A percentile compares a stretch with the other conserved stretches of the same genome.
These are phyloP conservation scores for Ajuga chamaepitys DNA, from an alignment of 257 asterid genomes.

Conservation along the genomic window DNA sequence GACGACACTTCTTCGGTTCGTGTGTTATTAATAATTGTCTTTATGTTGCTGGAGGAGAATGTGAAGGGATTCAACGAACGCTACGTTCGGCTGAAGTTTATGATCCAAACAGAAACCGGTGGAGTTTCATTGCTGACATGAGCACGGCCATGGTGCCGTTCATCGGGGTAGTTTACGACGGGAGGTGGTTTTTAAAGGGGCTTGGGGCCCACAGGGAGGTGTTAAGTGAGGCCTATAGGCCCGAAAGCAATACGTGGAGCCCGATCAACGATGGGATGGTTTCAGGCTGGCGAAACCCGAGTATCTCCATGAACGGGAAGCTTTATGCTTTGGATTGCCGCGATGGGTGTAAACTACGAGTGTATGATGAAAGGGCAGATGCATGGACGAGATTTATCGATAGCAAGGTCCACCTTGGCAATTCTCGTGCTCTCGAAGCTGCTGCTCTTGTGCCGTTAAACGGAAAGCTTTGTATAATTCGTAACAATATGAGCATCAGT, in stretches of 20 bases:
- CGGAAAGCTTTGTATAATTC: conserved; percentile 55
- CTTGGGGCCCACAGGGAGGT: conserved; percentile 61
- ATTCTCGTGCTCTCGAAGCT: conserved; percentile 49
- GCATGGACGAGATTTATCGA: conserved; percentile 53
- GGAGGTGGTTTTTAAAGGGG: conserved; percentile 54
- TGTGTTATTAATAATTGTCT: conserved; percentile 59
- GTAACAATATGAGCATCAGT: conserved; percentile 58
- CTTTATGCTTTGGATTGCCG: conserved; percentile 57
- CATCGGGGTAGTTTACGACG: conserved; percentile 49
- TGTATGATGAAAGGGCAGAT: conserved; percentile 38
- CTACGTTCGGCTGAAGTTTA: conserved; percentile 53
- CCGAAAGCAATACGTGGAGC: conserved; percentile 41
- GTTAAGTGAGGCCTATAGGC: conserved; percentile 44
- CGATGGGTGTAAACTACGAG: conserved; percentile 50
- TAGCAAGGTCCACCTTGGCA: conserved; percentile 52
- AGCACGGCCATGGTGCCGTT: conserved; percentile 65
- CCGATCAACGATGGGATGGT: conserved; percentile 53
- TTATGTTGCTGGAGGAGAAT: conserved; percentile 63
- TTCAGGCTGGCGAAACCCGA: conserved; percentile 59
- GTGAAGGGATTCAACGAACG: conserved; percentile 54
- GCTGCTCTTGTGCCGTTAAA: conserved; percentile 54
- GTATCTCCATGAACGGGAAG: conserved; percentile 52
- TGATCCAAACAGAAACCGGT: conserved; percentile 50
- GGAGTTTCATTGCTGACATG: conserved; percentile 57
- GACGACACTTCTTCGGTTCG: conserved; percentile 48